A percentile compares a stretch with the other conserved stretches of the same genome.
These are phyloP conservation scores for Amphicarpaea edgeworthii DNA, from an alignment of 306 rosid genomes.

Conservation along the genomic window DNA sequence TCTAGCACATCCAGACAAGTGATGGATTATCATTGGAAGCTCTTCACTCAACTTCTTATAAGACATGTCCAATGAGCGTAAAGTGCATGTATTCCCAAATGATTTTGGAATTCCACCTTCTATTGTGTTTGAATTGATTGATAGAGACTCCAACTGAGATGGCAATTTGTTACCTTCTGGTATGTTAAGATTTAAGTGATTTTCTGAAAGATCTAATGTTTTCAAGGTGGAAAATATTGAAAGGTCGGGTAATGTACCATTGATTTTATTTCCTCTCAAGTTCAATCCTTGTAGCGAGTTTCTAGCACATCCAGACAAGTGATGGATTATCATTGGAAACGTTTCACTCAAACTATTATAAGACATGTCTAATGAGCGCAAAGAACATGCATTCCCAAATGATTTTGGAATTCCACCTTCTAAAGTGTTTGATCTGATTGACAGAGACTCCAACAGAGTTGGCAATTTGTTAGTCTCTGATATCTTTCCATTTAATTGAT, in stretches of 20 bases:
- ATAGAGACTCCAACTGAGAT: neutral
- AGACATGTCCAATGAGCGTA: neutral
- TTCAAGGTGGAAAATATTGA: neutral
- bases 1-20: constrained; percentile 35
- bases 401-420: constrained; percentile 31
- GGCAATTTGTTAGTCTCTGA: neutral
- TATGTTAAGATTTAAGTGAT: constrained; percentile 14
- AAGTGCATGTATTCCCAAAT: neutral
- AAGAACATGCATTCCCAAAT: neutral
- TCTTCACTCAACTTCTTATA: neutral
- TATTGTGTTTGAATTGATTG: neutral
- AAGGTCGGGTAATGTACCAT: neutral
- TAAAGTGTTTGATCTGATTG: neutral
- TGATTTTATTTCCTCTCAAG: neutral
- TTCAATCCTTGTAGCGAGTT: neutral
- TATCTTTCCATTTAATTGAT: constrained; percentile 23
- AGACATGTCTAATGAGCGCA: neutral
- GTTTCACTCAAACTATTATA: neutral
- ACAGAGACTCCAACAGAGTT: neutral
- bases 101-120: neutral
- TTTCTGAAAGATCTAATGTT: neutral
- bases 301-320: neutral
- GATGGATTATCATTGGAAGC: neutral
- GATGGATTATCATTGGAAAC: neutral
- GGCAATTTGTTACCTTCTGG: neutral